Evolutionary conservation across 2,329 filamentous ascomycete species (phyloP).

Genomic region (Penicillium sp.): DNA sequence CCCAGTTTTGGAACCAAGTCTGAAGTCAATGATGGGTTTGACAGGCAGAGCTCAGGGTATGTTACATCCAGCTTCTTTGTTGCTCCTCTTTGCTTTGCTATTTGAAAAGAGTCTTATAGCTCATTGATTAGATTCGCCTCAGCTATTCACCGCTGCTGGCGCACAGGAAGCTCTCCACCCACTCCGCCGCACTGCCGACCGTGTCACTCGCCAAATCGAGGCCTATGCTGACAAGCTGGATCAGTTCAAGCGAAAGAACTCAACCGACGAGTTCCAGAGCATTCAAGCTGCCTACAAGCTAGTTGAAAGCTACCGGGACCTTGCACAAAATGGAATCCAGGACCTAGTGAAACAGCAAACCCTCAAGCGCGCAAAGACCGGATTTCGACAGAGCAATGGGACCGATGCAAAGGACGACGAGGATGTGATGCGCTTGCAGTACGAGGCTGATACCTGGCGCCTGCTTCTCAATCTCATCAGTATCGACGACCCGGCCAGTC

Average conservation of each 20-base stretch:
- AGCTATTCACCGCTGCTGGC: slow-evolving; percentile 47
- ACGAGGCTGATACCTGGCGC: slow-evolving; percentile 90
- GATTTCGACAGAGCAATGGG: slow-evolving; percentile 27
- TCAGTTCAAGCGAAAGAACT: slow-evolving; percentile 62
- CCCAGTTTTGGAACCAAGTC: slow-evolving; percentile 22
- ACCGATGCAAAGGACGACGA: slow-evolving; percentile 30
- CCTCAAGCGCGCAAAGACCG: slow-evolving; percentile 38
- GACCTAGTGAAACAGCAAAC: slow-evolving; percentile 42
- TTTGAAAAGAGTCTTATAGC: not conserved
- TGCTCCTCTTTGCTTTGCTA: not conserved
- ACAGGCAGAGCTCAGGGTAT: slow-evolving; percentile 15
- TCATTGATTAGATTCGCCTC: slow-evolving; percentile 26
- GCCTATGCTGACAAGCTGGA: slow-evolving; percentile 82
- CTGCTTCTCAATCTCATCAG: slow-evolving; percentile 74
- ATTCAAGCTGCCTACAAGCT: slow-evolving; percentile 69
- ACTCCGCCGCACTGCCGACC: slow-evolving; percentile 64
- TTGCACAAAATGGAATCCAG: slow-evolving; percentile 54
- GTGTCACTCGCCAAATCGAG: slow-evolving; percentile 79
- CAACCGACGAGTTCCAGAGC: slow-evolving; percentile 51
- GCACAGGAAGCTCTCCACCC: slow-evolving; percentile 57
- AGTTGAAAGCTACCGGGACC: slow-evolving; percentile 62
- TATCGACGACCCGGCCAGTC: slow-evolving; percentile 60
- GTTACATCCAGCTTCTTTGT: not conserved
- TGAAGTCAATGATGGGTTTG: slow-evolving; percentile 16
- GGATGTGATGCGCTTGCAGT: slow-evolving; percentile 63